These are phyloP conservation scores for Arthrocladium fulminans DNA, from an alignment of 2,329 filamentous ascomycete species.

Conservation along the genomic window DNA sequence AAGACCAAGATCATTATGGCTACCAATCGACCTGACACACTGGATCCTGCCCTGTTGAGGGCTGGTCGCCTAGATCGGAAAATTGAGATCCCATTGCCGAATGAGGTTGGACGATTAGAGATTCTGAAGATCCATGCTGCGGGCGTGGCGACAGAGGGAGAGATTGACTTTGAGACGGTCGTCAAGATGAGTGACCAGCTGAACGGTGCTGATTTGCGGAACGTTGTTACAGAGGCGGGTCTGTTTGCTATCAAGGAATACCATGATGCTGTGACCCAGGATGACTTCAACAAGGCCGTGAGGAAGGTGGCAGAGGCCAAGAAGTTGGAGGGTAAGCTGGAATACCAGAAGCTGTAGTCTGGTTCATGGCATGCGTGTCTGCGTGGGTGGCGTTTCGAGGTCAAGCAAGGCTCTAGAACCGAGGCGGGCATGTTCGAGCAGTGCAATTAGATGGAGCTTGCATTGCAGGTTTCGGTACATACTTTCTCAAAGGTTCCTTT, in stretches of 20 bases:
- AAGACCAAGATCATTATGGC: conserved; percentile 99
- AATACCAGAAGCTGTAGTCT: conserved; percentile 84
- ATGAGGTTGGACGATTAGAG: conserved; percentile 91
- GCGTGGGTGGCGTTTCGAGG: too few species aligned
- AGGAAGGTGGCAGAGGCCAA: conserved; percentile 95
- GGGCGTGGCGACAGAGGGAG: conserved; percentile 79
- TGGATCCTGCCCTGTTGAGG: conserved; percentile 85
- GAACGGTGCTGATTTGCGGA: conserved; percentile 93
- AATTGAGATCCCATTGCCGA: conserved; percentile 94
- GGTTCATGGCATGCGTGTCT: neutral
- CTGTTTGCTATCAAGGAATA: conserved; percentile 98
- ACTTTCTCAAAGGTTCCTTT: too few species aligned
- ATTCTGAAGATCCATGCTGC: conserved; percentile 95
- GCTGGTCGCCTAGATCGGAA: conserved; percentile 92
- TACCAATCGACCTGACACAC: conserved; percentile 91
- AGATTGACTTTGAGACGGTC: conserved; percentile 97
- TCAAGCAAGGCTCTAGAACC: too few species aligned
- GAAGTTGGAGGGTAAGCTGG: conserved; percentile 96
- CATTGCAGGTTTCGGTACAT: too few species aligned
- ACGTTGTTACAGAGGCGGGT: conserved; percentile 95
- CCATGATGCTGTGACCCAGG: conserved; percentile 89
- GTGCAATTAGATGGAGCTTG: too few species aligned
- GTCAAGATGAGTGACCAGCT: conserved; percentile 99
- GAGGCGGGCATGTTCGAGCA: too few species aligned
- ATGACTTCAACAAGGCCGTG: conserved; percentile 98